Percentiles rank a stretch among this genome's conserved stretches.
Evolutionary conservation across 1,284 basidiomycete species (phyloP).

Genomic region (Caloboletus firmus): DNA sequence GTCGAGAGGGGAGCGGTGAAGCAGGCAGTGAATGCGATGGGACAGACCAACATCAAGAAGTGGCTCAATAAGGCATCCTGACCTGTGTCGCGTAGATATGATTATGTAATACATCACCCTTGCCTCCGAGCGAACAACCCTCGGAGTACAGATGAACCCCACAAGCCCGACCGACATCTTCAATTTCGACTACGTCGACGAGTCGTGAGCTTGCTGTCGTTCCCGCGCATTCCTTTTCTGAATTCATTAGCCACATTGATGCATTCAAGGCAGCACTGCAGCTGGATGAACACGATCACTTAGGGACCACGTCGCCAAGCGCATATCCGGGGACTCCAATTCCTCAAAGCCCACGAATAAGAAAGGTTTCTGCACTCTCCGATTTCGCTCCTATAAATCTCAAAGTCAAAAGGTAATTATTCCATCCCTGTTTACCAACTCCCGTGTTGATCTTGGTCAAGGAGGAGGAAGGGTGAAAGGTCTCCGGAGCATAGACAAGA

Average conservation of each 20-base stretch:
- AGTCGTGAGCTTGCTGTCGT: slow-evolving; percentile 51
- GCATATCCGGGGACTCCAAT: slow-evolving; percentile 29
- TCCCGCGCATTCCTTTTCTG: not conserved
- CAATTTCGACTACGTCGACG: slow-evolving; percentile 63
- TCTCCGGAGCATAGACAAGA: slow-evolving; percentile 61
- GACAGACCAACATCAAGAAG: slow-evolving; percentile 70
- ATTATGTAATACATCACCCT: slow-evolving; percentile 25
- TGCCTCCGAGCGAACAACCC: not conserved
- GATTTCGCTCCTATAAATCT: slow-evolving; percentile 93
- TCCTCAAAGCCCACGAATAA: slow-evolving; percentile 41
- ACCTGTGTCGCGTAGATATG: slow-evolving; percentile 2
- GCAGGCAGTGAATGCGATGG: slow-evolving; percentile 60
- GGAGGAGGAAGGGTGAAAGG: slow-evolving; percentile 52
- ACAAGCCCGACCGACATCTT: slow-evolving; percentile 24
- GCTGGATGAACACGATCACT: slow-evolving; percentile 56
- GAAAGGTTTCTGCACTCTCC: slow-evolving; percentile 84
- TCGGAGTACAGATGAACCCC: slow-evolving; percentile 14
- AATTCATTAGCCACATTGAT: slow-evolving; percentile 60
- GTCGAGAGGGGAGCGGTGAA: slow-evolving; percentile 60
- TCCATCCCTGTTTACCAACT: not conserved
- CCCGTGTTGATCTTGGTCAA: slow-evolving; percentile 21
- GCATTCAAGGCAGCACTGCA: slow-evolving; percentile 68
- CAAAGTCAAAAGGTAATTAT: slow-evolving; percentile 63
- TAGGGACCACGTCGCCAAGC: slow-evolving; percentile 36
- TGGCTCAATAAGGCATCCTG: slow-evolving; percentile 64